Percentiles rank a stretch among this genome's conserved stretches.
Evolutionary conservation across 805 yeast genomes (phyloP).

Genomic region (Blastobotrys terrestris): DNA sequence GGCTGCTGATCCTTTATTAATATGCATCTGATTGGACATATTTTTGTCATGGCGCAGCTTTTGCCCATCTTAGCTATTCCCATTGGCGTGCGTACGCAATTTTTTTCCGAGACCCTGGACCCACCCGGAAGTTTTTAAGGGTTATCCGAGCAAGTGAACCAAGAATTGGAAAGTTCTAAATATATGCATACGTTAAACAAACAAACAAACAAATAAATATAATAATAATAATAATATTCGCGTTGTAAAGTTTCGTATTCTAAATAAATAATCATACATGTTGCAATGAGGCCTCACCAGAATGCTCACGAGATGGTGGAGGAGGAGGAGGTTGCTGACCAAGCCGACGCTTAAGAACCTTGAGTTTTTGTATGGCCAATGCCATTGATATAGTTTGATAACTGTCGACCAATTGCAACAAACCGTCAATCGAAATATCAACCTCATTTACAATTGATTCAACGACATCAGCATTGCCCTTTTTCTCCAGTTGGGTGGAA

Average conservation of each 20-base stretch:
- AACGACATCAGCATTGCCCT: not conserved
- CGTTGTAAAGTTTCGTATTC: too few species aligned
- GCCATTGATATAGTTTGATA: constrained; percentile 2
- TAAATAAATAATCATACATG: not conserved
- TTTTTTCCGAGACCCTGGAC: too few species aligned
- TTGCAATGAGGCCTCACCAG: not conserved
- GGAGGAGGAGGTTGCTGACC: not conserved
- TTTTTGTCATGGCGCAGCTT: too few species aligned
- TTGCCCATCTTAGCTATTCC: too few species aligned
- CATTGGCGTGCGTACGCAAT: too few species aligned
- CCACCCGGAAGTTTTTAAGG: too few species aligned
- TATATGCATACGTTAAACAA: too few species aligned
- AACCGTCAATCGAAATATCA: not conserved
- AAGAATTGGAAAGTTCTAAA: too few species aligned
- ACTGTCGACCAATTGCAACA: not conserved
- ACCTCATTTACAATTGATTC: not conserved
- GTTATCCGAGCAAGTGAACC: too few species aligned
- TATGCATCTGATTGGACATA: too few species aligned
- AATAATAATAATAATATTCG: not conserved
- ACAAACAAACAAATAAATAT: too few species aligned
- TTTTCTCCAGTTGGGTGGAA: not conserved
- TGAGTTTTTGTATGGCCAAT: constrained; percentile 1
- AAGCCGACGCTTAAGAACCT: not conserved
- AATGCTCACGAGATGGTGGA: not conserved
- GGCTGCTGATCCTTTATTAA: too few species aligned